phyloP scores from a whole-genome alignment of 2,329 filamentous ascomycete genomes.

The Achaetomium macrosporum region DNA sequence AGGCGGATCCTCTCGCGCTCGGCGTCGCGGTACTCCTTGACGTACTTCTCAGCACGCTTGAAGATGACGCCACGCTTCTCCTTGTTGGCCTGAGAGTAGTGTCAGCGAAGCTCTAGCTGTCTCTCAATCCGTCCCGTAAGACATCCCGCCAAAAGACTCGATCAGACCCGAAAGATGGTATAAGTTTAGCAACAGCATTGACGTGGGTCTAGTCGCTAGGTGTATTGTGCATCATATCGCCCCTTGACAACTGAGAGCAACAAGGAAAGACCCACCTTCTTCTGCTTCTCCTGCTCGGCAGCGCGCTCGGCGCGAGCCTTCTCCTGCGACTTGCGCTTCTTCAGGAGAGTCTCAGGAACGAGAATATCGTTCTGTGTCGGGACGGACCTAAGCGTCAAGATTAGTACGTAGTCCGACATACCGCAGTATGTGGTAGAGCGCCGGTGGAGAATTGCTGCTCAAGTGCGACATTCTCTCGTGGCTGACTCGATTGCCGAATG shows the following conservation, averaged over 20 bases:
- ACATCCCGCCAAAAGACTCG: constrained; percentile 17
- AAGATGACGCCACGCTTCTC: constrained; percentile 98
- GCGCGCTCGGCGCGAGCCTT: constrained; percentile 90
- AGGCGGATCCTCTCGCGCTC: constrained; percentile 99
- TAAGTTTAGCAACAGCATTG: constrained; percentile 92
- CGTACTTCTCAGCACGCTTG: constrained; percentile 99
- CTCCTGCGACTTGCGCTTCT: constrained; percentile 99
- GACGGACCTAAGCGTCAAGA: constrained; percentile 72
- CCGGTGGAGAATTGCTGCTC: constrained; percentile 91
- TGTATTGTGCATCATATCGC: constrained; percentile 83
- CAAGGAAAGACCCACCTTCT: constrained; percentile 63
- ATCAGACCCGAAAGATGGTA: constrained; percentile 99
- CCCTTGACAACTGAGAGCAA: constrained; percentile 23
- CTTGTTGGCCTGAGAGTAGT: constrained; percentile 73
- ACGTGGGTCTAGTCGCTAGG: constrained; percentile 86
- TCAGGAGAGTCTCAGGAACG: constrained; percentile 98
- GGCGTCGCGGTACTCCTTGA: constrained; percentile 97
- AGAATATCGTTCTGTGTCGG: constrained; percentile 93
- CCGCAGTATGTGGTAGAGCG: constrained; percentile 61
- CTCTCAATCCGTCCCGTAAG: constrained; percentile 1
- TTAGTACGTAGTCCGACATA: constrained; percentile 73
- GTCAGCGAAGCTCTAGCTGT: constrained; percentile 32
- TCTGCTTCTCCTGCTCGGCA: constrained; percentile 76
- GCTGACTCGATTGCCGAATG: constrained; percentile 62
- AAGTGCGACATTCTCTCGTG: constrained; percentile 86